These are phyloP conservation scores for Pholiota microspora DNA, from an alignment of 768 basidiomycete genomes.

Conservation along the genomic window DNA sequence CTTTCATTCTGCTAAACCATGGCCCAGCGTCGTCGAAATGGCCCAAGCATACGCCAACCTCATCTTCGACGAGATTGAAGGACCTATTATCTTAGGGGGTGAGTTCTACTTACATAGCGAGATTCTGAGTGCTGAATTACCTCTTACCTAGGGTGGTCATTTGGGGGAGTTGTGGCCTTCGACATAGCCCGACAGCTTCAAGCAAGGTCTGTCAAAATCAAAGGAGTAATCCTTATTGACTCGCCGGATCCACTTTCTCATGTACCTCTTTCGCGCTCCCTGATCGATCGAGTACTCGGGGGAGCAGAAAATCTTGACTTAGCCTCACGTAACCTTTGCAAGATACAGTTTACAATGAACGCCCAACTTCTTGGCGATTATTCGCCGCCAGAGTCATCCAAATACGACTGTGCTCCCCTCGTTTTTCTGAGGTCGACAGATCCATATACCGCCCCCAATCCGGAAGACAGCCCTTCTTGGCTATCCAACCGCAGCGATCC, in stretches of 20 bases:
- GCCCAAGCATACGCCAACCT: slow-evolving; percentile 46
- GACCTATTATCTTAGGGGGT: slow-evolving; percentile 60
- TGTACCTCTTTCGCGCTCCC: slow-evolving; percentile 46
- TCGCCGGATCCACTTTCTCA: slow-evolving; percentile 57
- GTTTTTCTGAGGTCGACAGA: slow-evolving; percentile 54
- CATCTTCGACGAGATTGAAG: slow-evolving; percentile 32
- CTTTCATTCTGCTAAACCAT: slow-evolving; percentile 41
- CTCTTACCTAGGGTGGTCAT: slow-evolving; percentile 82
- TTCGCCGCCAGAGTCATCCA: slow-evolving; percentile 26
- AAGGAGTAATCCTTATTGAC: slow-evolving; percentile 67
- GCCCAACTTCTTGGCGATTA: slow-evolving; percentile 47
- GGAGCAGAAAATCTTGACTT: slow-evolving; percentile 25
- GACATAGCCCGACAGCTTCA: slow-evolving; percentile 55
- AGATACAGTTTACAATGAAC: slow-evolving; percentile 48
- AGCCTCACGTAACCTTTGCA: slow-evolving; percentile 34
- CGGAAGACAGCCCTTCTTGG: slow-evolving; percentile 46
- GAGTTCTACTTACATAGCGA: slow-evolving; percentile 13
- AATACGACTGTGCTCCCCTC: slow-evolving; percentile 30
- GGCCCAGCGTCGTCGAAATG: slow-evolving; percentile 53
- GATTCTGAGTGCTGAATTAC: neutral
- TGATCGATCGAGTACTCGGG: slow-evolving; percentile 48
- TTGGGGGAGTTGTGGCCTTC: slow-evolving; percentile 72
- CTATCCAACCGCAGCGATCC: slow-evolving; percentile 43
- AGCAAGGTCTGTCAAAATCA: slow-evolving; percentile 35
- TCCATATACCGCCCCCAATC: slow-evolving; percentile 34